Conservation (phyloP, 495 filamentous ascomycete genomes). For the Aspergillus hancockii region DNA sequence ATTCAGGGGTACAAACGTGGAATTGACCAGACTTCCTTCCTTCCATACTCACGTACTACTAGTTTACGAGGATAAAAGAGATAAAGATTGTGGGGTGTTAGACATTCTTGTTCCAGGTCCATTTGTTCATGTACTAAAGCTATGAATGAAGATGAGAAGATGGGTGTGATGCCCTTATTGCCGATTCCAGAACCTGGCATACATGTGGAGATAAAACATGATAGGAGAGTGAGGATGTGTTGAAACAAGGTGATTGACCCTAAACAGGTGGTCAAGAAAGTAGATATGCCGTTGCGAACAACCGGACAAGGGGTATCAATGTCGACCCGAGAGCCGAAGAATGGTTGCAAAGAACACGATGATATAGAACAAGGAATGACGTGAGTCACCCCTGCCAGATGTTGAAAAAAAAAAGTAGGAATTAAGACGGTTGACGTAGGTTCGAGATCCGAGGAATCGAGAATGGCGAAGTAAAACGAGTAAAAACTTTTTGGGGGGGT, state of each 20-base stretch:
- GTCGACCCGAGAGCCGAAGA: conserved; percentile 6
- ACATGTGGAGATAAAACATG: conserved; percentile 4
- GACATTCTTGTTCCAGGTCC: not conserved
- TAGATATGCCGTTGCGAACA: not conserved
- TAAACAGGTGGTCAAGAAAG: not conserved
- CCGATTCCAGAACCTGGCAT: conserved; percentile 14
- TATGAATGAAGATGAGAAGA: not conserved
- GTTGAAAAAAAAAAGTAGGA: not conserved
- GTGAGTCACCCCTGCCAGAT: not conserved
- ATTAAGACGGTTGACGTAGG: conserved; percentile 19
- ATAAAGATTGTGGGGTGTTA: not conserved
- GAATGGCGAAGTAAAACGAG: conserved; percentile 5
- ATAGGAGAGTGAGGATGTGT: not conserved
- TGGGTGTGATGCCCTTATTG: not conserved
- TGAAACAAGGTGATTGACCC: not conserved
- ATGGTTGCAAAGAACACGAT: conserved; percentile 10
- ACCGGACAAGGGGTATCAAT: conserved; percentile 7
- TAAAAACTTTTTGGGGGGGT: conserved; percentile 32
- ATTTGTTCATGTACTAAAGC: not conserved
- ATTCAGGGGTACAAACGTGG: too few relatives aligned
- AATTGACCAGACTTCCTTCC: too few relatives aligned
- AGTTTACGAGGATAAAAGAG: too few relatives aligned
- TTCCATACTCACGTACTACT: too few relatives aligned
- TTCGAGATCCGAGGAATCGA: conserved; percentile 3
- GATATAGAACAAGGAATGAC: not conserved